phyloP scores from a whole-genome alignment of 257 asterid genomes.

The Forsythia viridissima region DNA sequence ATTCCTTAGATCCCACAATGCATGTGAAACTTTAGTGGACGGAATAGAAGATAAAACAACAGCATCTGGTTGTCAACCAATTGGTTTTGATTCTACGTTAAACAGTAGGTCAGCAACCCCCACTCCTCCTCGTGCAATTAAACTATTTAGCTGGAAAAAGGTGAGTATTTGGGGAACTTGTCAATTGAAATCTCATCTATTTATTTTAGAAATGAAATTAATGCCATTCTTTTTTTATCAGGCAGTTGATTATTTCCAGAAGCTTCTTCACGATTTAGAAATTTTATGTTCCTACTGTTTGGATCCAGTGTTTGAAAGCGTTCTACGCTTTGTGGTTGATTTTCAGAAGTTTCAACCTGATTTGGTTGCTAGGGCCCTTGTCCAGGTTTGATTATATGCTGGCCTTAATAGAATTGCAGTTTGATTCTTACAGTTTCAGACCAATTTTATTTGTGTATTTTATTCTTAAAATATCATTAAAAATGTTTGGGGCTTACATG shows the following conservation, averaged over 20 bases:
- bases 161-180: slow-evolving; percentile 40
- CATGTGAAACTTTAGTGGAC: slow-evolving; percentile 36
- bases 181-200: slow-evolving; percentile 10
- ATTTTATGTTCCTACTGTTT: slow-evolving; percentile 67
- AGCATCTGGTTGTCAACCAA: slow-evolving; percentile 88
- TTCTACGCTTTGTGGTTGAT: slow-evolving; percentile 74
- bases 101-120: slow-evolving; percentile 97
- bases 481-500: slow-evolving; percentile 6
- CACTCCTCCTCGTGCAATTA: slow-evolving; percentile 92
- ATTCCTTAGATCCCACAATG: slow-evolving; percentile 52
- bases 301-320: slow-evolving; percentile 74
- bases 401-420: slow-evolving; percentile 17
- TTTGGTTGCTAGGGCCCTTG: slow-evolving; percentile 83
- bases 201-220: slow-evolving; percentile 12
- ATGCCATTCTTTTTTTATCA: slow-evolving; percentile 36
- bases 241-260: slow-evolving; percentile 91
- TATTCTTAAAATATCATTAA: neutral
- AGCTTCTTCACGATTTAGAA: slow-evolving; percentile 93
- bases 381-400: slow-evolving; percentile 61
- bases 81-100: slow-evolving; percentile 92
- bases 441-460: neutral
- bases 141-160: slow-evolving; percentile 86
- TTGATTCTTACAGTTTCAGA: slow-evolving; percentile 11
- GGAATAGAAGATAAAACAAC: slow-evolving; percentile 64
- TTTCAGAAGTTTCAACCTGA: slow-evolving; percentile 89